These are phyloP conservation scores for Ophiostoma himal-ulmi DNA, from an alignment of 2,329 filamentous ascomycete species.

Conservation along the genomic window DNA sequence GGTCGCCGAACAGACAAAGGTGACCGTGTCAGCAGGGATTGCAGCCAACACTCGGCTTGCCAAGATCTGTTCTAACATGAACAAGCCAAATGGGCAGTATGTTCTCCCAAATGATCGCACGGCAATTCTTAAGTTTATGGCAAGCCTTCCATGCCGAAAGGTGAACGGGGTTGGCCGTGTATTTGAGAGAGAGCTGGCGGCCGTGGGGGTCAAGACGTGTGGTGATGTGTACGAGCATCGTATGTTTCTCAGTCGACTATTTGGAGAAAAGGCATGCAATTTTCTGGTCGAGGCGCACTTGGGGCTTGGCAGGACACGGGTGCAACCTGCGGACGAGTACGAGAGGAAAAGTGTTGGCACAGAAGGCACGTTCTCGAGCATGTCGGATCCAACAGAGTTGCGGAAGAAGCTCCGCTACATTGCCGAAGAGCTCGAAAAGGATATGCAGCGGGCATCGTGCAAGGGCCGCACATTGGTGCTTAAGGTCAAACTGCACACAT, in stretches of 20 bases:
- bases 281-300: constrained; percentile 82
- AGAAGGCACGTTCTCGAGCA: constrained; percentile 82
- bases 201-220: constrained; percentile 81
- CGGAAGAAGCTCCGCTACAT: constrained; percentile 72
- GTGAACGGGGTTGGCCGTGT: constrained; percentile 94
- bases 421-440: constrained; percentile 80
- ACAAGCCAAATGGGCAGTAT: constrained; percentile 95
- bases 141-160: constrained; percentile 74
- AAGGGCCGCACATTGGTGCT: constrained; percentile 87
- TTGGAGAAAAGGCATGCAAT: constrained; percentile 84
- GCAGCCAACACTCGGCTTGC: constrained; percentile 88
- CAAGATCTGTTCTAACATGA: constrained; percentile 91
- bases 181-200: constrained; percentile 81
- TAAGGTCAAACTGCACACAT: constrained; percentile 92
- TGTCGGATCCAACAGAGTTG: constrained; percentile 61
- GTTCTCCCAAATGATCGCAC: constrained; percentile 63
- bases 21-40: constrained; percentile 92
- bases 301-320: constrained; percentile 75
- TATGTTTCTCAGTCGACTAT: constrained; percentile 67
- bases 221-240: constrained; percentile 78
- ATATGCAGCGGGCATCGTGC: constrained; percentile 70
- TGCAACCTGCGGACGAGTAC: constrained; percentile 82
- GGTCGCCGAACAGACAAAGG: constrained; percentile 66
- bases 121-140: constrained; percentile 81
- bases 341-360: constrained; percentile 92